Base-by-base conservation (phyloP, 495 filamentous ascomycete genomes). In the Immersiella caudata region DNA sequence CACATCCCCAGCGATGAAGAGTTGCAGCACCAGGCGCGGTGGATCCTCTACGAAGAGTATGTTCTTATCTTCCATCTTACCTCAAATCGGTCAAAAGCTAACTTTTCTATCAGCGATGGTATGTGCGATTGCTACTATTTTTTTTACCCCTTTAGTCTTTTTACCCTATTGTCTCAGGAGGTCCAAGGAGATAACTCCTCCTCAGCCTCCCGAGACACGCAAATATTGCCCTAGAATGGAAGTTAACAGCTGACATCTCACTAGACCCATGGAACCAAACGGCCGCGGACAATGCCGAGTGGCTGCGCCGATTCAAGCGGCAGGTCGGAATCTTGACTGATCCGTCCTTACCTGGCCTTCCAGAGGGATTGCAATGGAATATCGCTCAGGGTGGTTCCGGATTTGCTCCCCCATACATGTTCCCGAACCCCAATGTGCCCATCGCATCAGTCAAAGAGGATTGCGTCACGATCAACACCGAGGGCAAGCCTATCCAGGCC, bases 201-300 rank as follows among this genome's bases (percentile, higher is more conserved):
- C n/a, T n/a, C n/a, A n/a, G n/a, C n/a, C n/a, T n/a, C n/a, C n/a
- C n/a, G n/a, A n/a, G n/a, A n/a, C n/a, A n/a, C n/a, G n/a, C n/a
- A n/a, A n/a, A n/a, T n/a, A n/a, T n/a, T n/a, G n/a, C n/a, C n/a
- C n/a, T n/a, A n/a, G n/a, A n/a, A n/a, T n/a, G n/a, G n/a, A n/a
- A n/a, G n/a, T n/a, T n/a, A n/a, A n/a, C n/a, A n/a, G n/a, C n/a
- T n/a, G n/a, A n/a, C n/a, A n/a, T n/a, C n/a, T n/a, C n/a, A n/a
- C n/a, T n/a, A n/a, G 90, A 91, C 71, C 84, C 87, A 5, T 91
- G 88, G 88, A 91, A 91, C 73, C 87, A 90, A 76, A 92, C 90
- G 0, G 87, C 88, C 14, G 89, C 89, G 46, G 89, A 92, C 74
- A 91, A 92, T 67, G 81, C 84, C 21, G 82, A 90, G 54, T 92